A percentile compares a stretch with the other conserved stretches of the same genome.
These are phyloP conservation scores for Mortierella alpina DNA, from an alignment of 192 early-diverging fungal species.

Conservation along the genomic window DNA sequence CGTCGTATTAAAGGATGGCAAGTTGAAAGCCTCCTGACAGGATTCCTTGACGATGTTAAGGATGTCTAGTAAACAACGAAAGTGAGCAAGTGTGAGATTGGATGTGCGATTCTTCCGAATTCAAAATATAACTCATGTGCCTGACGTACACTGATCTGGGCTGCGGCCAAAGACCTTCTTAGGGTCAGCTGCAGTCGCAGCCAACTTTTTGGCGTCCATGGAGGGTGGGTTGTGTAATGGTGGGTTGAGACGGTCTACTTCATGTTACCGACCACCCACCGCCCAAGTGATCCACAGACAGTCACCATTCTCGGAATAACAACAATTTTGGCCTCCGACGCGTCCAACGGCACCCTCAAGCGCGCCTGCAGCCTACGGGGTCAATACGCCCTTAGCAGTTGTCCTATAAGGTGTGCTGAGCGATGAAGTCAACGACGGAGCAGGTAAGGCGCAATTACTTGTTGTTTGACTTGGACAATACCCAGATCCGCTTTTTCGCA, in stretches of 20 bases:
- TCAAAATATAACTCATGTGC: background rate
- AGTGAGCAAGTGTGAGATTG: background rate
- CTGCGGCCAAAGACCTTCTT: constrained; percentile 58
- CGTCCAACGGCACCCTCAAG: too few relatives aligned
- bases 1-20: constrained; percentile 67
- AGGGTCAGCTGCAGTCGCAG: constrained; percentile 29
- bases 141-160: constrained; percentile 60
- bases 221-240: background rate
- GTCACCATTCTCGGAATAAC: constrained; percentile 7
- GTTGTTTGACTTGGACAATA: too few relatives aligned
- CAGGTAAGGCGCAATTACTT: too few relatives aligned
- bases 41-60: constrained; percentile 73
- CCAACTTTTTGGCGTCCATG: constrained; percentile 31
- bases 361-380: too few relatives aligned
- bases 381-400: too few relatives aligned
- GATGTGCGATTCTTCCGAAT: background rate
- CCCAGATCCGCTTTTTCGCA: too few relatives aligned
- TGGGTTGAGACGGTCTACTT: background rate
- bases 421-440: too few relatives aligned
- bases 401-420: too few relatives aligned
- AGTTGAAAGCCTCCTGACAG: constrained; percentile 66
- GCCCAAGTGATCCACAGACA: background rate
- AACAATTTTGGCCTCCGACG: background rate
- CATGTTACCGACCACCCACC: background rate
- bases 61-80: constrained; percentile 54